Evolutionary conservation across 306 rosid species (phyloP), one percentile per base, ranked within the genome.

Genomic region (Rubus idaeus): DNA sequence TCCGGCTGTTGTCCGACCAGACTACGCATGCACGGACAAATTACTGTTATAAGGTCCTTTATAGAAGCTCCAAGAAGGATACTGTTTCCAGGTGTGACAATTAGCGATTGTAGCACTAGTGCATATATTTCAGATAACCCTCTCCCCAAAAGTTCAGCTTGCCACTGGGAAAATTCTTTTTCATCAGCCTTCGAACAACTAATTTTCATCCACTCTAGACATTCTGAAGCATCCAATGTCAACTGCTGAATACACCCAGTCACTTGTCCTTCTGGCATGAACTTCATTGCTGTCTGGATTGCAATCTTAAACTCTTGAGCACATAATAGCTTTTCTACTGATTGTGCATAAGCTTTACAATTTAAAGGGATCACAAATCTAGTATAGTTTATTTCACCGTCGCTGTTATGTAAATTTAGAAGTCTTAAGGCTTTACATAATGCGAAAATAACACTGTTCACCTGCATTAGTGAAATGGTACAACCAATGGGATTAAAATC

Each of bases 191-290:
- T 75, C 21, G 68, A 82, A 77, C 79, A 83, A 52, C 82, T 74
- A 65, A 52, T 70, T 80, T 81, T 90, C 76, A 92, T 72, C 98
- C 98, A 92, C 80, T 45, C 84, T 7, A 90, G 80, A 78, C 93
- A 82, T 86, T 88, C 91, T 30, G 95, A 86, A 81, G 89, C 69
- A 79, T 92, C 97, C 65, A 60, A 77, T 44, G 84, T 83, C 72
- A 92, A 74, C 82, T 85, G 88, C 63, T 77, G 83, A 80, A 92
- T 76, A 82, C 84, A 90, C 70, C 84, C 90, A 74, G 87, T 86
- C 23, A 86, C 95, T 87, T 92, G 93, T 56, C 98, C 97, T 88
- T 92, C 98, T 46, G 98, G 98, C 74, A 89, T 84, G 70, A 86
- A 83, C 79, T 84, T 85, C 79, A 92, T 45, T 45, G 91, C 91